Evolutionary conservation across 108 stramenopile genomes (phyloP).

Genomic region (Discostella stelligeroides): DNA sequence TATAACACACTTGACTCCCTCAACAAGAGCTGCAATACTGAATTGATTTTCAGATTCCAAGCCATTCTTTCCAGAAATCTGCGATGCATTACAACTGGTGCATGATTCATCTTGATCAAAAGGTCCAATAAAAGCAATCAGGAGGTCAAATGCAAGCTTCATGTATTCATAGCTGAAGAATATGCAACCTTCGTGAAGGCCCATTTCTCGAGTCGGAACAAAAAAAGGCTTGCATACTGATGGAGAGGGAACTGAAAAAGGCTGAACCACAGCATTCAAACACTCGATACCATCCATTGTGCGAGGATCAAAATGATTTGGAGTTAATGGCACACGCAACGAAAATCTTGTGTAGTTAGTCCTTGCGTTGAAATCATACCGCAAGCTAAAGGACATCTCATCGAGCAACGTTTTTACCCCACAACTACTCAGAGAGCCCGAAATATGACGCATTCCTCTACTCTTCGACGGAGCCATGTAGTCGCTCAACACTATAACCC

Average conservation of each 20-base stretch:
- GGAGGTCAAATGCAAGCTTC: constrained; percentile 36
- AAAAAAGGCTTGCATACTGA: constrained; percentile 63
- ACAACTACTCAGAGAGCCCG: constrained; percentile 38
- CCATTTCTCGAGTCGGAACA: constrained; percentile 43
- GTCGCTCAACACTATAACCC: constrained; percentile 48
- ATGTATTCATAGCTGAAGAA: constrained; percentile 71
- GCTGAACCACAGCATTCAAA: constrained; percentile 53
- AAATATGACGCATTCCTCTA: constrained; percentile 47
- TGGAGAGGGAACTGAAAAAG: constrained; percentile 55
- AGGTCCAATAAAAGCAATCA: constrained; percentile 47
- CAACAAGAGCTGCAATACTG: constrained; percentile 54
- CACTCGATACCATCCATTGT: constrained; percentile 49
- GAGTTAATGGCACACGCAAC: constrained; percentile 57
- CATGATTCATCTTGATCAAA: constrained; percentile 25
- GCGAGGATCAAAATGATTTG: constrained; percentile 23
- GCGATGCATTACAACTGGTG: constrained; percentile 7
- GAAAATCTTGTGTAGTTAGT: constrained; percentile 58
- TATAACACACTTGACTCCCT: constrained; percentile 60
- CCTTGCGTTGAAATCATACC: constrained; percentile 59
- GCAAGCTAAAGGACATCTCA: constrained; percentile 71
- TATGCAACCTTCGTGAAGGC: constrained; percentile 58
- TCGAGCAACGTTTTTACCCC: constrained; percentile 64
- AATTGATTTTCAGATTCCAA: constrained; percentile 38
- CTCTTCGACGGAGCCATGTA: constrained; percentile 26
- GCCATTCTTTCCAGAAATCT: constrained; percentile 26